These are phyloP conservation scores for Pyrenopolyporus hunteri DNA, from an alignment of 495 filamentous ascomycete genomes.

Conservation along the genomic window DNA sequence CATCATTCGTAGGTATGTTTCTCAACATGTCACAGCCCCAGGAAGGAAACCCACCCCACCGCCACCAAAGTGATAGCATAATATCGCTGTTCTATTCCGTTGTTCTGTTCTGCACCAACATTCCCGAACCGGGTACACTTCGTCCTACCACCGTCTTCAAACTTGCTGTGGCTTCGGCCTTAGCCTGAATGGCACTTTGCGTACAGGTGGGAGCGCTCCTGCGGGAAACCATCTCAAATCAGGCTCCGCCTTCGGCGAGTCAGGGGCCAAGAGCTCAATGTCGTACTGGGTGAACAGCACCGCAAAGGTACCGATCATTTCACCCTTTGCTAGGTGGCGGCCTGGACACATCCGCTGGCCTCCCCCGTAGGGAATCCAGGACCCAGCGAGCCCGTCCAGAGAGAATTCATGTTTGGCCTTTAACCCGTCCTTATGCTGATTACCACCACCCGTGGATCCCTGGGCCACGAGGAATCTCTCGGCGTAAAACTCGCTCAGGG, in stretches of 20 bases:
- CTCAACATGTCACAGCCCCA: too few relatives aligned
- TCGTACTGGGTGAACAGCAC: slow-evolving; percentile 41
- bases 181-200: background rate
- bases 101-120: too few relatives aligned
- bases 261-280: slow-evolving; percentile 26
- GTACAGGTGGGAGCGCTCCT: slow-evolving; percentile 34
- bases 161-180: too few relatives aligned
- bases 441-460: background rate
- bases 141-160: too few relatives aligned
- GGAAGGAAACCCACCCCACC: too few relatives aligned
- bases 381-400: slow-evolving; percentile 33
- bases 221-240: slow-evolving; percentile 35
- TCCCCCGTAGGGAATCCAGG: slow-evolving; percentile 46
- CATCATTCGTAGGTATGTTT: too few relatives aligned
- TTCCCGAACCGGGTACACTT: too few relatives aligned
- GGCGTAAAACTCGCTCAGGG: slow-evolving; percentile 28
- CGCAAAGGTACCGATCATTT: slow-evolving; percentile 39
- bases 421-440: too few relatives aligned
- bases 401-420: slow-evolving; percentile 32
- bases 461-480: slow-evolving; percentile 18
- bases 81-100: too few relatives aligned
- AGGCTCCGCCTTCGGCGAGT: background rate
- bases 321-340: slow-evolving; percentile 43
- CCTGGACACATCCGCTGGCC: slow-evolving; percentile 44
- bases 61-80: too few relatives aligned